These are phyloP conservation scores for Stereum hirsutum DNA, from an alignment of 1,284 basidiomycete species.

Conservation along the genomic window DNA sequence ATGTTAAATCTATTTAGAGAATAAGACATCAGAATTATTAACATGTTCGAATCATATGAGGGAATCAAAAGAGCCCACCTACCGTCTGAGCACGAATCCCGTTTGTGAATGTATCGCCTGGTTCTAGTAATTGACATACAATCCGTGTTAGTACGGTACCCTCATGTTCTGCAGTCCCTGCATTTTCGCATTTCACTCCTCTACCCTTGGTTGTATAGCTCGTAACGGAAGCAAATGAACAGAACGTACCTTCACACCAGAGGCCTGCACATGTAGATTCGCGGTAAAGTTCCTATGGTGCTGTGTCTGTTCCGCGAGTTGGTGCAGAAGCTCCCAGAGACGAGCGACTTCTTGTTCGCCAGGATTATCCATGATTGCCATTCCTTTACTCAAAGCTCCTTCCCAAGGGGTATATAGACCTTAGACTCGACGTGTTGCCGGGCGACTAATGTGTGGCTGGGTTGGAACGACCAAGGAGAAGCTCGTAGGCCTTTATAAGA, in stretches of 20 bases:
- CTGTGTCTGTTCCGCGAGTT: constrained; percentile 78
- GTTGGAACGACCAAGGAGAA: background rate
- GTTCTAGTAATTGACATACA: too few species aligned
- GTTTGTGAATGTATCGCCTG: constrained; percentile 69
- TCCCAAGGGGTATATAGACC: too few species aligned
- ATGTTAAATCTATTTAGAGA: constrained; percentile 63
- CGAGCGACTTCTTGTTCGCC: constrained; percentile 52
- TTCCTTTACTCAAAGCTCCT: too few species aligned
- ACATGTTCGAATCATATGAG: too few species aligned
- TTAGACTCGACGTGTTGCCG: background rate
- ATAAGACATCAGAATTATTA: too few species aligned
- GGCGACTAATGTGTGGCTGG: too few species aligned
- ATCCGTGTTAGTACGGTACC: too few species aligned
- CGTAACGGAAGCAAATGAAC: background rate
- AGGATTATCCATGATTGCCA: constrained; percentile 28
- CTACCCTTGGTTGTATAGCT: too few species aligned
- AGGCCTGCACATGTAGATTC: constrained; percentile 53
- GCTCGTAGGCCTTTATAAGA: too few species aligned
- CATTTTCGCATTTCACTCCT: too few species aligned
- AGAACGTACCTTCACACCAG: constrained; percentile 67
- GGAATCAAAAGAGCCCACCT: constrained; percentile 21
- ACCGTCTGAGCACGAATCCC: constrained; percentile 87
- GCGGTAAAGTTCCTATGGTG: constrained; percentile 63
- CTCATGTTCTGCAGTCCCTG: too few species aligned
- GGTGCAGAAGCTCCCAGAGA: constrained; percentile 68